These are phyloP conservation scores for Neckera pumila DNA, from an alignment of 225 moss, liverwort and hornwort species.

Conservation along the genomic window DNA sequence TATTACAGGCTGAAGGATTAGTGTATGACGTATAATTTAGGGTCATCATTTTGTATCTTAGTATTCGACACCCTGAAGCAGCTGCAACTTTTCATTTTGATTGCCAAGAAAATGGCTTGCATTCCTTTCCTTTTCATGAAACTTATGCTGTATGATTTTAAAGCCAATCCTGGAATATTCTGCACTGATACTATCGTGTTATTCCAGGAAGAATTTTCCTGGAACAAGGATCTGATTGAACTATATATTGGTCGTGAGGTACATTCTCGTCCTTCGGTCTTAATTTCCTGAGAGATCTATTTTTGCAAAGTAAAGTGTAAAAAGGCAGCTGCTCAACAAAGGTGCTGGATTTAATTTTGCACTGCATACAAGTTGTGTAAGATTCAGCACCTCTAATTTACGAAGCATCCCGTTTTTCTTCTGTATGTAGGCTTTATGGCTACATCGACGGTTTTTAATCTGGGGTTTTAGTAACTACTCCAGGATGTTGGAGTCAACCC, in stretches of 20 bases:
- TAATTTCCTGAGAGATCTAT: not conserved
- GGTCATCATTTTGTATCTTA: not conserved
- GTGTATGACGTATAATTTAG: not conserved
- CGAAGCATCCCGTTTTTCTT: not conserved
- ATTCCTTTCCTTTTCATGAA: not conserved
- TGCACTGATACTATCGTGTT: not conserved
- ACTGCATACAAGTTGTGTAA: not conserved
- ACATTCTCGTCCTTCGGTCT: not conserved
- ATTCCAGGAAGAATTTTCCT: slow-evolving; percentile 76
- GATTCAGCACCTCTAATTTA: not conserved
- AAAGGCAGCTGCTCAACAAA: not conserved
- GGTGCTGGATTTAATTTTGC: not conserved
- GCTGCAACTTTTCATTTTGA: not conserved
- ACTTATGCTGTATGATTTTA: not conserved
- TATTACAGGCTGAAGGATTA: not conserved
- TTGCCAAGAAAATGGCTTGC: not conserved
- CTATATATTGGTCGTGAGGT: slow-evolving; percentile 82
- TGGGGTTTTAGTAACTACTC: slow-evolving; percentile 33
- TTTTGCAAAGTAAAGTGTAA: not conserved
- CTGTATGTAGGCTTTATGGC: slow-evolving; percentile 54
- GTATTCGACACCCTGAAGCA: not conserved
- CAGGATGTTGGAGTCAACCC: slow-evolving; percentile 17
- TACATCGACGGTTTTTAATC: slow-evolving; percentile 54
- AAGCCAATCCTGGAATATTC: not conserved
- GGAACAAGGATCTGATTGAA: slow-evolving; percentile 70